Evolutionary conservation across 441 rosid species (phyloP).

Genomic region (Bocquillonia castaneifolia): DNA sequence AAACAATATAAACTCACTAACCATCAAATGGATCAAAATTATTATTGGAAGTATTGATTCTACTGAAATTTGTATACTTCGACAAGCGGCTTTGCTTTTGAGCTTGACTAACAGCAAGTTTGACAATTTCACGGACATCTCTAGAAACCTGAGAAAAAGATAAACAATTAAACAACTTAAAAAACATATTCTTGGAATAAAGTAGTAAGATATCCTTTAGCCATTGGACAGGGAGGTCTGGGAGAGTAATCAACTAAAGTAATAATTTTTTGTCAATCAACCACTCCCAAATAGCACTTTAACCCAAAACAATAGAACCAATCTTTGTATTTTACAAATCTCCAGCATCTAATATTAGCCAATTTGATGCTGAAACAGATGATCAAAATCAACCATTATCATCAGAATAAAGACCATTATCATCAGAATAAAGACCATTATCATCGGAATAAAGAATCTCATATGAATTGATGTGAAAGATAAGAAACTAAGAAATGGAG

Average conservation of each 20-base stretch:
- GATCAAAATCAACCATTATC: not conserved
- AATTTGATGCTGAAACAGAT: constrained; percentile 3
- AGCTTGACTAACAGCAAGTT: constrained; percentile 77
- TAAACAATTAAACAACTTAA: constrained; percentile 17
- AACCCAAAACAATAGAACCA: not conserved
- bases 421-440: too few species aligned
- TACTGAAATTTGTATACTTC: constrained; percentile 58
- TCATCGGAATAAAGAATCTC: not conserved
- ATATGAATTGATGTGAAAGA: not conserved
- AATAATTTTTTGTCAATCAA: not conserved
- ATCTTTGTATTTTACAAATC: not conserved
- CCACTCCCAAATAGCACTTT: not conserved
- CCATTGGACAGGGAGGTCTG: not conserved
- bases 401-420: too few species aligned
- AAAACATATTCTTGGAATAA: constrained; percentile 1
- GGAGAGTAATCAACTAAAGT: too few species aligned
- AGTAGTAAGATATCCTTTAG: not conserved
- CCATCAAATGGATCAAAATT: constrained; percentile 74
- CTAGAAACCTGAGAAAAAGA: constrained; percentile 54
- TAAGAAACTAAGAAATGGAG: not conserved
- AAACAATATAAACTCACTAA: constrained; percentile 20
- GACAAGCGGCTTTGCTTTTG: constrained; percentile 58
- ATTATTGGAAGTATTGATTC: constrained; percentile 54
- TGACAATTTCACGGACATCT: constrained; percentile 75
- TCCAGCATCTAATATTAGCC: not conserved